A percentile compares a stretch with the other conserved stretches of the same genome.
Conservation (phyloP, 495 filamentous ascomycete species). For the Xylaria cubensis region DNA sequence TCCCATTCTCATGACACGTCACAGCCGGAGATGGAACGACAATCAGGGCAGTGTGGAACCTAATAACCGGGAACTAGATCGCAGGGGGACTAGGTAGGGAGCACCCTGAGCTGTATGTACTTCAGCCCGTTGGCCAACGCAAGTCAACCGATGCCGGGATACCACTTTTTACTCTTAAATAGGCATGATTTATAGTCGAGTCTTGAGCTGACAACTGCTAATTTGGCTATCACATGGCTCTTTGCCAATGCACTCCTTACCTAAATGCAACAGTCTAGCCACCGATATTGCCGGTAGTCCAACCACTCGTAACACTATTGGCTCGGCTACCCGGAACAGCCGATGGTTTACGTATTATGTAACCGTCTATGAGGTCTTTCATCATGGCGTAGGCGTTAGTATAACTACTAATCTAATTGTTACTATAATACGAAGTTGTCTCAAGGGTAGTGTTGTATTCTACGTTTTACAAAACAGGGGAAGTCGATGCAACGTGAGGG, state of each 20-base stretch:
- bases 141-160: neutral
- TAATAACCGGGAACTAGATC: neutral
- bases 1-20: conserved; percentile 14
- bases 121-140: too few relatives aligned
- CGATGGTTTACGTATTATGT: neutral
- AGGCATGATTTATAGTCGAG: neutral
- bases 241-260: neutral
- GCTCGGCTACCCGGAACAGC: neutral
- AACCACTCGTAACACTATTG: neutral
- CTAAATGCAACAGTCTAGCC: neutral
- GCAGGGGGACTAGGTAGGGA: neutral
- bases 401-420: neutral
- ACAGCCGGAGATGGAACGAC: neutral
- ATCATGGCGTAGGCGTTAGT: neutral
- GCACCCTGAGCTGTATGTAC: neutral
- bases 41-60: neutral
- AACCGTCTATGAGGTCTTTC: neutral
- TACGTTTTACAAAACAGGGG: neutral
- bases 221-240: neutral
- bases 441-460: conserved; percentile 2
- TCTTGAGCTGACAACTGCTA: neutral
- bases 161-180: neutral
- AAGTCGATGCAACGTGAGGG: neutral
- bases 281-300: neutral
- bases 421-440: neutral